Evolutionary conservation across 2,329 filamentous ascomycete species (phyloP).

Genomic region (Paracoccidioides brasiliensis): DNA sequence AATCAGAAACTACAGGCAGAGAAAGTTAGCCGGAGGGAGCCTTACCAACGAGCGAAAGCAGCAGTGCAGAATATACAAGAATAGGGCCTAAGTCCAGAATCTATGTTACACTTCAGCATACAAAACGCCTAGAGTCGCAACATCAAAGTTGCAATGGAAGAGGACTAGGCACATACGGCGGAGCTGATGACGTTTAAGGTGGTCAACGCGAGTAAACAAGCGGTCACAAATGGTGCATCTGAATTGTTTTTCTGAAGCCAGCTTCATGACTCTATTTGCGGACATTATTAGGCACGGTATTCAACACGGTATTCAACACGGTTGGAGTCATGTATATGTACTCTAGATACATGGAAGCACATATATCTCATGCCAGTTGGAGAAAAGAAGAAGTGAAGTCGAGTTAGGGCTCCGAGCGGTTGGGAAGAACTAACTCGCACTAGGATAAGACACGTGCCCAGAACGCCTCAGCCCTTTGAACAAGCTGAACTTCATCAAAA

Average conservation of each 20-base stretch:
- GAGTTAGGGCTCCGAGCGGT: background rate
- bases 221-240: slow-evolving; percentile 33
- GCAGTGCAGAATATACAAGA: slow-evolving; percentile 34
- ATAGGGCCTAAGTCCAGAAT: slow-evolving; percentile 37
- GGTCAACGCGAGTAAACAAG: slow-evolving; percentile 36
- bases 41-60: slow-evolving; percentile 34
- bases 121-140: background rate
- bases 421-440: background rate
- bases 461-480: background rate
- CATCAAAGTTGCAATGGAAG: background rate
- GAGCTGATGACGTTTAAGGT: slow-evolving; percentile 36
- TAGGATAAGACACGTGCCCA: background rate
- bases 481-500: background rate
- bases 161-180: slow-evolving; percentile 25
- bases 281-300: background rate
- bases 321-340: background rate
- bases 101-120: slow-evolving; percentile 15
- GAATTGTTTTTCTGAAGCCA: slow-evolving; percentile 28
- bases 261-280: slow-evolving; percentile 19
- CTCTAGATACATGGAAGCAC: background rate
- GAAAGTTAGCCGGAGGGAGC: slow-evolving; percentile 2
- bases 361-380: background rate
- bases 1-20: slow-evolving; percentile 1
- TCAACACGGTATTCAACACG: background rate
- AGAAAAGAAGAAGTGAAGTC: background rate